These are phyloP conservation scores for Cucumis melo DNA, from an alignment of 306 rosid genomes.

Conservation along the genomic window DNA sequence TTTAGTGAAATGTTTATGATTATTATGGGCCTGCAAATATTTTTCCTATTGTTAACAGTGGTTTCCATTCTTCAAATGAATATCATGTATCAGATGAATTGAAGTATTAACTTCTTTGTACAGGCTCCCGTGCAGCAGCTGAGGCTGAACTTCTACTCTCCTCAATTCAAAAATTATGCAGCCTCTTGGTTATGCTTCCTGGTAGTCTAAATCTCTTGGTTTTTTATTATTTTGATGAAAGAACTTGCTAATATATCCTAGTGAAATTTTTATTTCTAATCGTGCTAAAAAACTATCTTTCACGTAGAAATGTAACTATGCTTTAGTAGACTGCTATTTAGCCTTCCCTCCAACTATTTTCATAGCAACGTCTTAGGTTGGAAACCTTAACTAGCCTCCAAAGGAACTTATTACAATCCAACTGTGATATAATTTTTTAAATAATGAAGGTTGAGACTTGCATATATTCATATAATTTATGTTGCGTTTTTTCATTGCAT, in stretches of 20 bases:
- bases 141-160: slow-evolving; percentile 62
- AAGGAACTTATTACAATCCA: background rate
- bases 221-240: background rate
- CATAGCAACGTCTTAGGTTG: background rate
- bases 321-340: background rate
- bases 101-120: slow-evolving; percentile 20
- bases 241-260: background rate
- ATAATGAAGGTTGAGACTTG: too few species aligned
- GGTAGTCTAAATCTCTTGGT: slow-evolving; percentile 28
- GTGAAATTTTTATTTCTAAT: background rate
- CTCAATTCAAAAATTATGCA: slow-evolving; percentile 55
- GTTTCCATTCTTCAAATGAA: background rate
- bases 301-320: background rate
- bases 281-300: background rate
- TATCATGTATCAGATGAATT: slow-evolving; percentile 7
- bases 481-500: too few species aligned
- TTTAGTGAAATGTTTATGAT: background rate
- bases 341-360: background rate
- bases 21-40: background rate
- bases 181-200: slow-evolving; percentile 82
- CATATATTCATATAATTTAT: too few species aligned
- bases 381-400: background rate
- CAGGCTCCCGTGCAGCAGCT: slow-evolving; percentile 37
- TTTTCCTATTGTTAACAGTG: background rate
- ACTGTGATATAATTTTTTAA: background rate